Evolutionary conservation across 1,139 yeast genomes (phyloP).

Genomic region (Kluyveromyces marxianus): DNA sequence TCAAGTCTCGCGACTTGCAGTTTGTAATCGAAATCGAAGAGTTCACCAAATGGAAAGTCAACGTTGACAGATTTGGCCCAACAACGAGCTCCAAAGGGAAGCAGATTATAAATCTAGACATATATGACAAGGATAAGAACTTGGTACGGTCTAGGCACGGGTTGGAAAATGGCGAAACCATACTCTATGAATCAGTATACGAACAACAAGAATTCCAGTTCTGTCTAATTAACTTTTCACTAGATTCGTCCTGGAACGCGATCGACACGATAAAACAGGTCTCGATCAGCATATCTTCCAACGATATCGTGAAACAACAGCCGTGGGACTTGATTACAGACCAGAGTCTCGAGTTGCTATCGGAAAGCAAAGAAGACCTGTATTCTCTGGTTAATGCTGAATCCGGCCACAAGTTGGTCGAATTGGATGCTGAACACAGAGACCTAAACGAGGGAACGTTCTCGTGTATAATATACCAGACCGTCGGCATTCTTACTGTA

Average conservation of each 20-base stretch:
- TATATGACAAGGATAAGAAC: constrained; percentile 12
- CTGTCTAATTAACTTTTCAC: constrained; percentile 19
- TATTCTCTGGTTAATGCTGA: constrained; percentile 5
- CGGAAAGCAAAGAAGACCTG: constrained; percentile 3
- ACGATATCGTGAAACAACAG: constrained; percentile 1
- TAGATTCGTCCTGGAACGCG: constrained; percentile 23
- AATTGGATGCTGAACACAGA: constrained; percentile 9
- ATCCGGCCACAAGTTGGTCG: constrained; percentile 6
- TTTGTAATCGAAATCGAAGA: constrained; percentile 10
- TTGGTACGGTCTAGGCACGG: constrained; percentile 8
- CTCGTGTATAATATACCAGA: constrained; percentile 10
- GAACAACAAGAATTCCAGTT: constrained; percentile 8
- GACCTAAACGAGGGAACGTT: constrained; percentile 10
- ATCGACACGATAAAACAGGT: constrained; percentile 17
- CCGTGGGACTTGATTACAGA: constrained; percentile 5
- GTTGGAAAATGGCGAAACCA: constrained; percentile 2
- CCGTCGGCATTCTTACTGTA: constrained; percentile 6
- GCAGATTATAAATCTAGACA: constrained; percentile 16
- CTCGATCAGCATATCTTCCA: constrained; percentile 9
- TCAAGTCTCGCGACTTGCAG: constrained; percentile 10
- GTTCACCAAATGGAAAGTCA: constrained; percentile 10
- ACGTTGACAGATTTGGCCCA: constrained; percentile 19
- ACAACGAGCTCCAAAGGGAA: constrained; percentile 18
- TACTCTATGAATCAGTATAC: background rate
- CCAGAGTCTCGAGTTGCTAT: constrained; percentile 2